phyloP scores from a whole-genome alignment of 768 basidiomycete genomes.

The Boletellus emodensis region DNA sequence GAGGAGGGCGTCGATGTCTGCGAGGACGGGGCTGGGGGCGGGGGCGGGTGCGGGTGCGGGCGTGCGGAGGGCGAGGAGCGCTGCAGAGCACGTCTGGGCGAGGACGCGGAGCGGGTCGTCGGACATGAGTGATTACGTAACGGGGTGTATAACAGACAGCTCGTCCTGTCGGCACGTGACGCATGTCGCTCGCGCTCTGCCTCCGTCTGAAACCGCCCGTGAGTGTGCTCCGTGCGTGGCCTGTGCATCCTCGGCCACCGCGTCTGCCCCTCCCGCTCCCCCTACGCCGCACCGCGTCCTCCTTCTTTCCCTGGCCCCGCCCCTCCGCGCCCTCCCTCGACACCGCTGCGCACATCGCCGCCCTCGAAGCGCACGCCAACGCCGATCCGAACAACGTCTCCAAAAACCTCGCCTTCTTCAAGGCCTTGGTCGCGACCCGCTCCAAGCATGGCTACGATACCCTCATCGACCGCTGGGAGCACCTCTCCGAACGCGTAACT shows the following conservation, averaged over 20 bases:
- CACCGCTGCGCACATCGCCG: conserved; percentile 65
- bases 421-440: conserved; percentile 61
- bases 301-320: conserved; percentile 37
- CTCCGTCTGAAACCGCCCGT: conserved; percentile 3
- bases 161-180: neutral
- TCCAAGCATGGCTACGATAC: conserved; percentile 67
- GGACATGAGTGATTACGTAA: neutral
- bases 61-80: neutral
- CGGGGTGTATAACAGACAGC: neutral
- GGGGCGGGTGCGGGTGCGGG: neutral
- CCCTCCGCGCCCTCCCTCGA: conserved; percentile 42
- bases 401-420: conserved; percentile 68
- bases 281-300: conserved; percentile 18
- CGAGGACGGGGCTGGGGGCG: conserved; percentile 38
- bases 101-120: neutral
- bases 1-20: conserved; percentile 56
- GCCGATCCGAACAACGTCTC: conserved; percentile 62
- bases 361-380: conserved; percentile 75
- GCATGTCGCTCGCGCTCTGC: conserved; percentile 8
- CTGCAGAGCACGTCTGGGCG: neutral
- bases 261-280: conserved; percentile 23
- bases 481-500: conserved; percentile 79
- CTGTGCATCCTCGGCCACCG: conserved; percentile 29
- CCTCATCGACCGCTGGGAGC: conserved; percentile 77
- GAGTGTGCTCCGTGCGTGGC: conserved; percentile 7